A percentile compares a stretch with the other conserved stretches of the same genome.
Evolutionary conservation across 805 yeast genomes (phyloP).

Genomic region (Clavispora phyllophila): DNA sequence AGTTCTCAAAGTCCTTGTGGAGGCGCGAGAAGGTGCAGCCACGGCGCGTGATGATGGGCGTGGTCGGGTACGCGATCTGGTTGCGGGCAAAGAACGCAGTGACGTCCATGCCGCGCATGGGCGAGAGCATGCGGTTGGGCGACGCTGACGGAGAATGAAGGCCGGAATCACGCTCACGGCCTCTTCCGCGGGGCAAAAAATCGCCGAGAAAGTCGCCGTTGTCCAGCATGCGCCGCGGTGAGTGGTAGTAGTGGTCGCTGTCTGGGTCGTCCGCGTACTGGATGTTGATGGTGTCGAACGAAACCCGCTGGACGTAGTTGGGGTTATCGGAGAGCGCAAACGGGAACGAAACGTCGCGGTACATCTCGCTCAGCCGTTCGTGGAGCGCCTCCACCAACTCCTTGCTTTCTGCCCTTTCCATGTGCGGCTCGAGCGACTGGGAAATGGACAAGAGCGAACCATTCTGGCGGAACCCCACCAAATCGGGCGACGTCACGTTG

Average conservation of each 20-base stretch:
- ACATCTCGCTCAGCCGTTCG: constrained; percentile 11
- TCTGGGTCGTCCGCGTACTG: constrained; percentile 22
- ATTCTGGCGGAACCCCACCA: constrained; percentile 5
- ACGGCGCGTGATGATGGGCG: constrained; percentile 36
- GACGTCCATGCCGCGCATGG: constrained; percentile 15
- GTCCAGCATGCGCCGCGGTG: constrained; percentile 10
- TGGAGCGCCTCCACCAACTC: constrained; percentile 7
- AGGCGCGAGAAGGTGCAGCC: constrained; percentile 42
- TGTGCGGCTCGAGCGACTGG: neutral
- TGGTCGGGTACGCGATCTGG: constrained; percentile 30
- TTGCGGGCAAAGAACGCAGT: constrained; percentile 7
- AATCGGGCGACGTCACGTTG: constrained; percentile 13
- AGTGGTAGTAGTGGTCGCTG: constrained; percentile 7
- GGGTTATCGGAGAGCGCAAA: constrained; percentile 2
- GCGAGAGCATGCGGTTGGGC: constrained; percentile 16
- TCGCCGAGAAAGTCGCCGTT: constrained; percentile 3
- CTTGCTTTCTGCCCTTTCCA: constrained; percentile 2
- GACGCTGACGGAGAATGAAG: constrained; percentile 15
- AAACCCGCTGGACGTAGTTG: constrained; percentile 34
- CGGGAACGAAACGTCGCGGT: constrained; percentile 7
- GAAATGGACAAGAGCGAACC: neutral
- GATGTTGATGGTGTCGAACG: constrained; percentile 50
- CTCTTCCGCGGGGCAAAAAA: constrained; percentile 10
- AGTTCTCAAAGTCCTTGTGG: constrained; percentile 43
- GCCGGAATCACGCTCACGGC: constrained; percentile 11